A percentile compares a stretch with the other conserved stretches of the same genome.
phyloP scores from a whole-genome alignment of 2,329 filamentous ascomycete genomes.

The Aspergillus pseudonomiae region DNA sequence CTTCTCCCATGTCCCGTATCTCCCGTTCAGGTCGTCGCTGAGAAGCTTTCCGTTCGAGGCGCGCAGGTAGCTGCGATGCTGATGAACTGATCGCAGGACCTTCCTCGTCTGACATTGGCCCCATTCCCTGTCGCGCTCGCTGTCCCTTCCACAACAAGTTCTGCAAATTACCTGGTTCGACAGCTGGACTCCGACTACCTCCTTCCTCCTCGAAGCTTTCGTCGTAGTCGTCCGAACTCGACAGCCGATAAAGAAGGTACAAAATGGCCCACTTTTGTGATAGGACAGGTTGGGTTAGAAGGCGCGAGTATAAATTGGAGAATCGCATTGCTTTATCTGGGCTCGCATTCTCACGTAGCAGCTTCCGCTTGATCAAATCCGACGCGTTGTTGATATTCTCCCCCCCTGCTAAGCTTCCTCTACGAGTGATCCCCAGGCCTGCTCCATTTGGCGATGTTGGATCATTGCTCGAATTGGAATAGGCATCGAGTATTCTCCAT shows the following conservation, averaged over 20 bases:
- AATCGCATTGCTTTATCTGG: constrained; percentile 78
- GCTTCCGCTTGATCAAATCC: constrained; percentile 85
- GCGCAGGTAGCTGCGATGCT: constrained; percentile 39
- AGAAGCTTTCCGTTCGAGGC: constrained; percentile 30
- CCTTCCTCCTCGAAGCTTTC: constrained; percentile 27
- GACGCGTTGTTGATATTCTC: constrained; percentile 81
- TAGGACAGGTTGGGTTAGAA: constrained; percentile 87
- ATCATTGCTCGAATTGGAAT: constrained; percentile 18
- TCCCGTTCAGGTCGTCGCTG: constrained; percentile 23
- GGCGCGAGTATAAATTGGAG: constrained; percentile 84
- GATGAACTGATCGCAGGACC: constrained; percentile 46
- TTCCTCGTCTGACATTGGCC: constrained; percentile 37
- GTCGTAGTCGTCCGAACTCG: constrained; percentile 59
- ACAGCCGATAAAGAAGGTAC: constrained; percentile 83
- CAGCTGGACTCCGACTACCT: constrained; percentile 40
- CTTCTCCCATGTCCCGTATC: constrained; percentile 24
- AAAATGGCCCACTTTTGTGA: constrained; percentile 97
- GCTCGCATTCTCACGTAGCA: constrained; percentile 75
- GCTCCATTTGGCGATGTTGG: constrained; percentile 19
- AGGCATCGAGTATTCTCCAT: constrained; percentile 42
- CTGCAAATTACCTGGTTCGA: constrained; percentile 43
- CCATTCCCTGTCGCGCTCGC: constrained; percentile 22
- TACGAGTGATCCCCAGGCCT: constrained; percentile 24
- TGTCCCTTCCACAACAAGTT: constrained; percentile 38
- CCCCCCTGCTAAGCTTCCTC: constrained; percentile 35